phyloP scores from a whole-genome alignment of 352 stramenopile genomes.

The Globisporangium iwayamae region DNA sequence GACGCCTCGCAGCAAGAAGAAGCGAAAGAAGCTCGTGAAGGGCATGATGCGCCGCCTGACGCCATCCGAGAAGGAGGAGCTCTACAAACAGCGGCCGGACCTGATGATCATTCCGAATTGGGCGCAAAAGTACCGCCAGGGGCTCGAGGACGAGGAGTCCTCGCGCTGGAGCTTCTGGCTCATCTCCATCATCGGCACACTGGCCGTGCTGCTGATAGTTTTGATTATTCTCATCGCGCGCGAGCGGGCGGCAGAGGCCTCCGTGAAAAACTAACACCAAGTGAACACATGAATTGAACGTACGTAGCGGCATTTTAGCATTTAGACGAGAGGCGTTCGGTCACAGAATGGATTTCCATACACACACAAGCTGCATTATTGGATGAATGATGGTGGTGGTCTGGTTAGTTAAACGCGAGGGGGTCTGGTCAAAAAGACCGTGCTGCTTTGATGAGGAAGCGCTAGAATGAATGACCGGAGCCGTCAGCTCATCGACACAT shows the following conservation, averaged over 20 bases:
- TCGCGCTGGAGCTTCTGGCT: constrained; percentile 77
- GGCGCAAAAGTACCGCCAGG: constrained; percentile 86
- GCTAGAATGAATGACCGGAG: too few species aligned
- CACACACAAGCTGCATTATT: background rate
- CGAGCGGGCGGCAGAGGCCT: constrained; percentile 31
- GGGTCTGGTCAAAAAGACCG: background rate
- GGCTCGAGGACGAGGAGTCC: constrained; percentile 66
- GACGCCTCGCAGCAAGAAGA: constrained; percentile 70
- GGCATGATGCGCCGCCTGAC: constrained; percentile 80
- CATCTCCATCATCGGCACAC: constrained; percentile 62
- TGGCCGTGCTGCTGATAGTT: constrained; percentile 71
- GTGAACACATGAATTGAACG: background rate
- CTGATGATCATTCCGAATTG: constrained; percentile 88
- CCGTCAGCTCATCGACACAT: too few species aligned
- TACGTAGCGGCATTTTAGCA: background rate
- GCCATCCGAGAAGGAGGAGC: constrained; percentile 78
- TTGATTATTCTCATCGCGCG: constrained; percentile 74
- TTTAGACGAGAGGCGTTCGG: background rate
- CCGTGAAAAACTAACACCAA: constrained; percentile 9
- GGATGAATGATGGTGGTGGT: background rate
- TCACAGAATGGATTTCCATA: background rate
- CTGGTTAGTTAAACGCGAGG: background rate
- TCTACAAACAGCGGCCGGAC: constrained; percentile 77
- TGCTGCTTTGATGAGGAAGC: background rate
- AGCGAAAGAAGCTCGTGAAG: constrained; percentile 74